Evolutionary conservation across 2,329 filamentous ascomycete genomes (phyloP), one percentile per base, ranked within the genome.

Genomic region (Nothomitra cinnamomea): DNA sequence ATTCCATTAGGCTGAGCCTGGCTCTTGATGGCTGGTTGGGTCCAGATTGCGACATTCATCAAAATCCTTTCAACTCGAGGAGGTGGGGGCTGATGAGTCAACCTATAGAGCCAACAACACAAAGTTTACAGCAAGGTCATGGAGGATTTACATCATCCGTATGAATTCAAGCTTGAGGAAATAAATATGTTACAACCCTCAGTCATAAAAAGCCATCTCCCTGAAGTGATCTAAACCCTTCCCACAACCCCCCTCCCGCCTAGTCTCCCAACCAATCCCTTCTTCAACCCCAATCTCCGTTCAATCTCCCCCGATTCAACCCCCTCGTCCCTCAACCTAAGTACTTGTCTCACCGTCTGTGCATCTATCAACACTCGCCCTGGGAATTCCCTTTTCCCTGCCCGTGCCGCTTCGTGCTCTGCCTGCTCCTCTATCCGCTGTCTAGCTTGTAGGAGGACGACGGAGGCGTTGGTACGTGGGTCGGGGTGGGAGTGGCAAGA

Each of bases 351-450:
- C 50, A 76, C 66, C n/a, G 71, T 73, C 53, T 67, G 61, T 1
- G 72, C 70, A 67, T 75, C 73, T 53, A 76, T 52, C 55, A 72
- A 73, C 36, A 67, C 65, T 45, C 71, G 63, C 1, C 72, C 72
- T 10, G 42, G 12, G n/a, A 57, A 36, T 21, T 36, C 53, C 15
- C 38, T 55, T 36, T 36, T 53, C 19, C 45, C 53, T 8, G 21
- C 36, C 10, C 10, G 19, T 6, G 41, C 13, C 10, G 53, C 54
- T 36, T 55, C 53, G 8, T 24, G 13, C 32, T 55, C 50, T 4
- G 53, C 53, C 15, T 53, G 24, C 17, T 43, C 22, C 1, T 15
- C 48, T 10, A 55, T 21, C 36, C 28, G 36, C 35, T 56, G 19
- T 13, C 53, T 53, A 2, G 48, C 49, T 3, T 13, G n/a, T 17